Evolutionary conservation across 169 alveolate species (phyloP).

Genomic region (Perkinsus olseni): DNA sequence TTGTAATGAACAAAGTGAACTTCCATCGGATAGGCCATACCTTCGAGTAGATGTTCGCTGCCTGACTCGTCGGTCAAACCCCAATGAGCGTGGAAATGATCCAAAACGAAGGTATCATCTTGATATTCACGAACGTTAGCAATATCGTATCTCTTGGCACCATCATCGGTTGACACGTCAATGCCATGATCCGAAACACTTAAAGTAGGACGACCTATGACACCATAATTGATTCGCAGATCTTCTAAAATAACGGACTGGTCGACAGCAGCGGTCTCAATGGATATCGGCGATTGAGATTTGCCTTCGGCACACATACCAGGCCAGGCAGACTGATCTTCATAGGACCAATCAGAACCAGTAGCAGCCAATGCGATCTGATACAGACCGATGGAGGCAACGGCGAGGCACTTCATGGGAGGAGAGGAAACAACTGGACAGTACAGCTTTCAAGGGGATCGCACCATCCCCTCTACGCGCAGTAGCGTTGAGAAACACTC

Average conservation of each 20-base stretch:
- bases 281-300: not conserved
- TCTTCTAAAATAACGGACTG: not conserved
- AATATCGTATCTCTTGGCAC: not conserved
- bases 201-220: not conserved
- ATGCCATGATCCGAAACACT: not conserved
- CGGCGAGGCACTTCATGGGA: no score
- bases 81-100: not conserved
- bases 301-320: not conserved
- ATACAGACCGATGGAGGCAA: no score
- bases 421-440: no score
- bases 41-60: not conserved
- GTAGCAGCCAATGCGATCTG: no score
- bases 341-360: no score
- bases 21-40: not conserved
- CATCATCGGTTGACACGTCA: no score
- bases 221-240: not conserved
- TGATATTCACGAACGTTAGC: not conserved
- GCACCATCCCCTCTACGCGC: no score
- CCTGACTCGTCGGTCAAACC: not conserved
- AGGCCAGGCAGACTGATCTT: not conserved
- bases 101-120: not conserved
- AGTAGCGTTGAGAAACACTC: no score
- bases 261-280: not conserved
- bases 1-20: not conserved
- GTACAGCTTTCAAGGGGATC: no score